Percentiles rank a stretch among this genome's conserved stretches.
Evolutionary conservation across 495 filamentous ascomycete species (phyloP).

Genomic region (Trichodelitschia bisporula): DNA sequence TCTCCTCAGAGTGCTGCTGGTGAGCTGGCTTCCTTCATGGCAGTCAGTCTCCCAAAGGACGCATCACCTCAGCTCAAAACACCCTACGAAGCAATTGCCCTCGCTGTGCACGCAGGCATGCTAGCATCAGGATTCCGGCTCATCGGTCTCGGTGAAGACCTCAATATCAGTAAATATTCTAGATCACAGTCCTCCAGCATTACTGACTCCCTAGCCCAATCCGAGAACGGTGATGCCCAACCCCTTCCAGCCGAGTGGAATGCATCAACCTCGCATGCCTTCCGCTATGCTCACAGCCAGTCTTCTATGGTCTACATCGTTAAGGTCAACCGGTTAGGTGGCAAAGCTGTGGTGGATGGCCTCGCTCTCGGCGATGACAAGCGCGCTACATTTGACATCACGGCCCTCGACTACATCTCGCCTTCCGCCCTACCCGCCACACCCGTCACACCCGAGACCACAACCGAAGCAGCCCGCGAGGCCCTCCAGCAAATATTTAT

Average conservation of each 20-base stretch:
- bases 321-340: constrained; percentile 57
- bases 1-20: constrained; percentile 4
- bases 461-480: constrained; percentile 10
- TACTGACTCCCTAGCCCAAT: too few species aligned
- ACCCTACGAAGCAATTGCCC: constrained; percentile 62
- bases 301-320: constrained; percentile 68
- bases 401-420: constrained; percentile 52
- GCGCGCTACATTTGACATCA: constrained; percentile 51
- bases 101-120: constrained; percentile 72
- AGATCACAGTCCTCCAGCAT: constrained; percentile 16
- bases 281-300: constrained; percentile 77
- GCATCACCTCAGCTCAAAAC: constrained; percentile 37
- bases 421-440: constrained; percentile 30
- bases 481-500: constrained; percentile 50
- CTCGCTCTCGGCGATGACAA: constrained; percentile 58
- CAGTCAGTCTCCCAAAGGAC: constrained; percentile 25
- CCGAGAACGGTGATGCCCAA: constrained; percentile 18
- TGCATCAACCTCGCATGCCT: constrained; percentile 37
- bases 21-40: constrained; percentile 22
- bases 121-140: constrained; percentile 55
- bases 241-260: constrained; percentile 68
- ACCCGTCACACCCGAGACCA: constrained; percentile 4
- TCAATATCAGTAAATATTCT: constrained; percentile 31
- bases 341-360: constrained; percentile 60
- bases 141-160: constrained; percentile 60